Percentiles rank a stretch among this genome's conserved stretches.
Evolutionary conservation across 768 basidiomycete genomes (phyloP).

Genomic region (Russula foetens): DNA sequence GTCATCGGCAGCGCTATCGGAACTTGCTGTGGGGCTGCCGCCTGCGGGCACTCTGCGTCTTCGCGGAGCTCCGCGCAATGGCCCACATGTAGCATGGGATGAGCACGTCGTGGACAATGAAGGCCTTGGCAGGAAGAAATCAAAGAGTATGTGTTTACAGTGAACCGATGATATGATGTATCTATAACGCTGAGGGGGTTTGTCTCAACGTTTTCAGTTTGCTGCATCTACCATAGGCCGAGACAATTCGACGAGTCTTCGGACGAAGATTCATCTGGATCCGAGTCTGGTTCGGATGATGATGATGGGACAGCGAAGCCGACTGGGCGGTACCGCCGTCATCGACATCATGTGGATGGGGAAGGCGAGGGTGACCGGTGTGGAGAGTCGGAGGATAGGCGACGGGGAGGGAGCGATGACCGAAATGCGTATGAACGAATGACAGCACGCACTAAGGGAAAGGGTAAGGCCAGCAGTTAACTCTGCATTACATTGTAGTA

Average conservation of each 20-base stretch:
- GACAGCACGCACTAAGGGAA: constrained; percentile 10
- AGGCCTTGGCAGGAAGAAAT: constrained; percentile 79
- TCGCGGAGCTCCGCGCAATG: constrained; percentile 6
- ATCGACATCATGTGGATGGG: background rate
- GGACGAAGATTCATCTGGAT: constrained; percentile 47
- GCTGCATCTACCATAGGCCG: constrained; percentile 90
- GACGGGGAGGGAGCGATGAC: background rate
- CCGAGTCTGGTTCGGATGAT: constrained; percentile 27
- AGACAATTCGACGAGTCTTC: constrained; percentile 77
- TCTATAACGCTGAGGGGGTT: background rate
- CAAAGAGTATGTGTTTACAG: constrained; percentile 64
- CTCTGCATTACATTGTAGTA: too few species aligned
- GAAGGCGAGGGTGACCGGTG: background rate
- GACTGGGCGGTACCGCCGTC: background rate
- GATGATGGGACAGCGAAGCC: constrained; percentile 8
- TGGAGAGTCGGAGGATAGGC: background rate
- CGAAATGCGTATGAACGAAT: constrained; percentile 11
- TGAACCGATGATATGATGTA: background rate
- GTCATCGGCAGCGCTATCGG: background rate
- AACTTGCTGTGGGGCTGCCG: background rate
- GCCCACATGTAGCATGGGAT: constrained; percentile 65
- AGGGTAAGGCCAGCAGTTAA: background rate
- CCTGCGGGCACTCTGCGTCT: constrained; percentile 1
- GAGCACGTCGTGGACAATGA: constrained; percentile 69
- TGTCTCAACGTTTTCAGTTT: constrained; percentile 62